A percentile compares a stretch with the other conserved stretches of the same genome.
These are phyloP conservation scores for Murraya paniculata DNA, from an alignment of 345 rosid species.

Conservation along the genomic window DNA sequence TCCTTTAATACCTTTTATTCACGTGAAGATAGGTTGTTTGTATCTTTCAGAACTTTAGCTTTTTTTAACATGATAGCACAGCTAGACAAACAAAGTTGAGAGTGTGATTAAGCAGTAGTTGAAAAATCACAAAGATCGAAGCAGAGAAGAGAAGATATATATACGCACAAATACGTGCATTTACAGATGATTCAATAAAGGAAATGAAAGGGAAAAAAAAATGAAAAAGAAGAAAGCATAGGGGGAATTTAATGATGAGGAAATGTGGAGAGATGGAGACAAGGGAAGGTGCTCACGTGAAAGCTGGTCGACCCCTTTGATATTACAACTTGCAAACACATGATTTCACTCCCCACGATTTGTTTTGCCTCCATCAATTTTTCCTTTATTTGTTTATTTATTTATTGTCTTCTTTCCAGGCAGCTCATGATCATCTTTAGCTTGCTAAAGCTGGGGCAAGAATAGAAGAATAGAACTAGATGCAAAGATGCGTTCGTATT, in stretches of 20 bases:
- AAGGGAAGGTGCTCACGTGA: constrained; percentile 50
- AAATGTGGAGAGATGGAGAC: constrained; percentile 32
- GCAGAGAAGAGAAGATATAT: neutral
- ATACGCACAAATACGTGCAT: neutral
- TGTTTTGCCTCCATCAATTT: neutral
- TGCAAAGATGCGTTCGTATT: neutral
- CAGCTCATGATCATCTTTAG: neutral
- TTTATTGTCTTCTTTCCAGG: neutral
- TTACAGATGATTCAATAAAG: neutral
- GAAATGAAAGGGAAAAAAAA: too few species aligned
- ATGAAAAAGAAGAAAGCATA: neutral
- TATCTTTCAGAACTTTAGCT: constrained; percentile 1
- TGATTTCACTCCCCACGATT: constrained; percentile 2
- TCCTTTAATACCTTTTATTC: constrained; percentile 15
- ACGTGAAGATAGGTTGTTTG: constrained; percentile 28
- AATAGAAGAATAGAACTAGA: constrained; percentile 9
- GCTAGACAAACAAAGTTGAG: constrained; percentile 19
- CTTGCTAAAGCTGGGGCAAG: neutral
- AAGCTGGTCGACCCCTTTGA: constrained; percentile 36
- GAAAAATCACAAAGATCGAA: neutral
- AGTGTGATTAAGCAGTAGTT: constrained; percentile 15
- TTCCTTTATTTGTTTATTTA: neutral
- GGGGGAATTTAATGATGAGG: constrained; percentile 6
- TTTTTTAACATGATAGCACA: constrained; percentile 7
- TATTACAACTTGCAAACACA: neutral